These are phyloP conservation scores for Yarrowia porcina DNA, from an alignment of 805 yeast genomes.

Conservation along the genomic window DNA sequence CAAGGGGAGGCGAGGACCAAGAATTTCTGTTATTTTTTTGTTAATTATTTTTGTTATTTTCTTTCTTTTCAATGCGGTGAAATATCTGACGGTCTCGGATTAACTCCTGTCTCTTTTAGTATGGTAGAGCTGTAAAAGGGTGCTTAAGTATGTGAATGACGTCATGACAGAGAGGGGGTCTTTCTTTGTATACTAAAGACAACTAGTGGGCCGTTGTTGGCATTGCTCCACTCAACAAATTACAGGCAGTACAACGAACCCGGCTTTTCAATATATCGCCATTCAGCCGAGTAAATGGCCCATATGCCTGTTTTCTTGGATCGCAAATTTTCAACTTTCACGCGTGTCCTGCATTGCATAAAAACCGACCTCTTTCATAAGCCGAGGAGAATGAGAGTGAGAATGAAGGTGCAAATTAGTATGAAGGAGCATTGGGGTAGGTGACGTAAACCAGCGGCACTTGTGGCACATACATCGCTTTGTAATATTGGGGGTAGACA, in stretches of 20 bases:
- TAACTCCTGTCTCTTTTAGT: neutral
- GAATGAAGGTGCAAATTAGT: too few species aligned
- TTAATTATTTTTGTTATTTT: too few species aligned
- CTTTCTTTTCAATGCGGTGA: neutral
- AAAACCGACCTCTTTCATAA: neutral
- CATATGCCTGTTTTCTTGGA: neutral
- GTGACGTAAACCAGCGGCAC: too few species aligned
- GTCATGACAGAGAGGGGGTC: neutral
- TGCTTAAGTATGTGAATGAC: neutral
- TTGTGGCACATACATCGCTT: too few species aligned
- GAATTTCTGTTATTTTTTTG: too few species aligned
- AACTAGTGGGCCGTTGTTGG: neutral
- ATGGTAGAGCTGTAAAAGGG: neutral
- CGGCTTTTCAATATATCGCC: neutral
- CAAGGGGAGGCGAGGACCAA: too few species aligned
- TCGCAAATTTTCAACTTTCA: conserved; percentile 2
- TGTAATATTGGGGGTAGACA: too few species aligned
- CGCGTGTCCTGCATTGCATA: conserved; percentile 12
- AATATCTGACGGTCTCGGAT: neutral
- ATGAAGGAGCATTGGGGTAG: too few species aligned
- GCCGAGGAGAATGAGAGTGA: neutral
- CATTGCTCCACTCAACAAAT: neutral
- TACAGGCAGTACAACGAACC: neutral
- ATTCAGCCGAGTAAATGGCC: neutral
- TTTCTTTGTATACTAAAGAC: neutral